These are phyloP conservation scores for Stagonosporopsis cucurbitacearum DNA, from an alignment of 2,329 filamentous ascomycete species.

Conservation along the genomic window DNA sequence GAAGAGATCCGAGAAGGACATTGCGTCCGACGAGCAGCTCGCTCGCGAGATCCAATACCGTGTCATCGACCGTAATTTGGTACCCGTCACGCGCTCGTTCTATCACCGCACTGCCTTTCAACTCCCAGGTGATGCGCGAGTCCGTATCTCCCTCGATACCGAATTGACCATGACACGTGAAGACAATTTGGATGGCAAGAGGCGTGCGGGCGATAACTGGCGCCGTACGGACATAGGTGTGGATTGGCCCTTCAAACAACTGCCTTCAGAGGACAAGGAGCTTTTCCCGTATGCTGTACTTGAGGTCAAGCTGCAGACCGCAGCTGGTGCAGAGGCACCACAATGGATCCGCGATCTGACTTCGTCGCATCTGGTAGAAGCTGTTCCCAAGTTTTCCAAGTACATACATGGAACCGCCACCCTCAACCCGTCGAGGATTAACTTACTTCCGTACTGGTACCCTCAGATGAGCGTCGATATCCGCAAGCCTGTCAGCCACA, in stretches of 20 bases:
- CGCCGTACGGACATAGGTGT: slow-evolving; percentile 96
- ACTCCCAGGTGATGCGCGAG: slow-evolving; percentile 91
- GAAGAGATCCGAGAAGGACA: slow-evolving; percentile 91
- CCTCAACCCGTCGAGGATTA: slow-evolving; percentile 84
- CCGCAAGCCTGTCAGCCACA: slow-evolving; percentile 84
- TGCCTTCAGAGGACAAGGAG: slow-evolving; percentile 83
- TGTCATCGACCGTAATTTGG: slow-evolving; percentile 82
- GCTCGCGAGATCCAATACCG: slow-evolving; percentile 94
- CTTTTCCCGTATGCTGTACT: slow-evolving; percentile 95
- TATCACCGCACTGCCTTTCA: slow-evolving; percentile 99
- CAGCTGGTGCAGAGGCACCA: slow-evolving; percentile 91
- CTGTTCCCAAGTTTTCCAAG: slow-evolving; percentile 99
- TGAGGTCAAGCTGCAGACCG: slow-evolving; percentile 97
- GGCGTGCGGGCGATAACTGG: slow-evolving; percentile 87
- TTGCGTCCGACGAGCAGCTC: slow-evolving; percentile 87
- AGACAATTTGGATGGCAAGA: slow-evolving; percentile 85
- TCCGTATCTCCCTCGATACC: slow-evolving; percentile 95
- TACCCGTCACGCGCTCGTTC: slow-evolving; percentile 91
- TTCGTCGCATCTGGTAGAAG: slow-evolving; percentile 91
- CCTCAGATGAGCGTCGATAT: slow-evolving; percentile 99
- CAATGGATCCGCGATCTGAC: slow-evolving; percentile 96
- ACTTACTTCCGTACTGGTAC: slow-evolving; percentile 95
- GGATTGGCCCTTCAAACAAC: slow-evolving; percentile 89
- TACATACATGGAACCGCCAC: slow-evolving; percentile 95
- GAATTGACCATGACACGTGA: slow-evolving; percentile 95